Evolutionary conservation across 345 rosid genomes (phyloP), one percentile per base, ranked within the genome.

Genomic region (Moricandia moricandioides): DNA sequence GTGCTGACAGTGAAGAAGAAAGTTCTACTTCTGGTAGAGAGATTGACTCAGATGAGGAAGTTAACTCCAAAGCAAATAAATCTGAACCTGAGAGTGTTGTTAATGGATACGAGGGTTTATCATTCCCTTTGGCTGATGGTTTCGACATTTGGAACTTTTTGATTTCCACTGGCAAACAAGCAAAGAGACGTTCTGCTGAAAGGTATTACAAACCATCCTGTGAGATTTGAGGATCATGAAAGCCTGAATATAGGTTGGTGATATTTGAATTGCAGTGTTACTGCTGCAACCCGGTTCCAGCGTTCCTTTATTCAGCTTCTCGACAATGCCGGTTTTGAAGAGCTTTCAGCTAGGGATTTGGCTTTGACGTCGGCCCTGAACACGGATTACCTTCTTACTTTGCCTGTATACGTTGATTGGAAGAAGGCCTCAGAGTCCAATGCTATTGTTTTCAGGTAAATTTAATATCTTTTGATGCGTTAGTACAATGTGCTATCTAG

Each of bases 331-430:
- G 91, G 88, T 82, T 94, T 91, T 80, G 89, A 91, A 83, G 98
- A 94, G 80, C 85, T 94, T 73, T 94, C 98, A 14, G 88, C 87
- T 52, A 75, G 78, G 79, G 98, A 94, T 86, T 86, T 94, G 88
- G 85, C 79, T 82, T 79, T 94, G 83, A 86, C 97, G 6, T 89
- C 94, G 7, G 91, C 97, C 67, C 82, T 94, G 74, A 94, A 91
- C 69, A 84, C 96, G 0, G 98, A 94, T 76, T 94, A 91, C 82
- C 97, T 94, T 73, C 95, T 94, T 71, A 94, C 91, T 26, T 83
- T 94, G 84, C 98, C 97, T 45, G 82, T 94, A 30, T 89, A 81
- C 67, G 93, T 94, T 70, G 98, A 91, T 72, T 94, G 98, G 98
- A 88, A 88, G 80, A 89, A 78, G 78, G 87, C 97, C 4, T 86